Conservation (phyloP, 176 grass and related monocot species). For the Carex cristatella region DNA sequence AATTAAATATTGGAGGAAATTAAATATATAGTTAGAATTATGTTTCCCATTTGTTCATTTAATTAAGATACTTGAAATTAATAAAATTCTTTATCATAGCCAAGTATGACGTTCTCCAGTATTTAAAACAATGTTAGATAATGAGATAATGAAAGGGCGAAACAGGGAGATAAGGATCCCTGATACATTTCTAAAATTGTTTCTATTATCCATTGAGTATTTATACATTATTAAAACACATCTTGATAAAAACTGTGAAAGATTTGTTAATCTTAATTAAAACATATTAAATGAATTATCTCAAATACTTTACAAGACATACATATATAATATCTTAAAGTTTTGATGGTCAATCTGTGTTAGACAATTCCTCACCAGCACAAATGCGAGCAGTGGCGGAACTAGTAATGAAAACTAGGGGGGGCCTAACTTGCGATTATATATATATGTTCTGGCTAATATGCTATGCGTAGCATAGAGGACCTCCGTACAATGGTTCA, state of each 20-base stretch:
- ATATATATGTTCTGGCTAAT: too few species aligned
- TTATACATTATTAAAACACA: constrained; percentile 66
- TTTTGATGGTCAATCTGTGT: too few species aligned
- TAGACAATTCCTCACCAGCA: too few species aligned
- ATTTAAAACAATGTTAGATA: too few species aligned
- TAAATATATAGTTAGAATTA: not conserved
- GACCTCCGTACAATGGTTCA: too few species aligned
- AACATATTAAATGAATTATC: constrained; percentile 77
- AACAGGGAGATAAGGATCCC: constrained; percentile 82
- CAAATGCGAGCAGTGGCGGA: too few species aligned
- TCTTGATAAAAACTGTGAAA: constrained; percentile 51
- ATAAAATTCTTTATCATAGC: not conserved
- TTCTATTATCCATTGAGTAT: constrained; percentile 62
- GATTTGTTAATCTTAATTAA: constrained; percentile 73
- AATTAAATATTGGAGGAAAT: constrained; percentile 1
- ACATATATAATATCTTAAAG: constrained; percentile 51
- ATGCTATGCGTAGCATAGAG: too few species aligned
- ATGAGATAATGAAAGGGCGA: too few species aligned
- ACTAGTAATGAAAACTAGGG: too few species aligned
- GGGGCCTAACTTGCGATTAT: too few species aligned
- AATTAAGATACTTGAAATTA: too few species aligned
- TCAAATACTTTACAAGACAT: constrained; percentile 76
- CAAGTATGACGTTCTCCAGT: too few species aligned
- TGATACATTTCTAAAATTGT: constrained; percentile 55
- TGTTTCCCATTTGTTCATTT: not conserved